A percentile compares a stretch with the other conserved stretches of the same genome.
Evolutionary conservation across 1,139 yeast genomes (phyloP).

Genomic region (Zygosaccharomyces sapae): DNA sequence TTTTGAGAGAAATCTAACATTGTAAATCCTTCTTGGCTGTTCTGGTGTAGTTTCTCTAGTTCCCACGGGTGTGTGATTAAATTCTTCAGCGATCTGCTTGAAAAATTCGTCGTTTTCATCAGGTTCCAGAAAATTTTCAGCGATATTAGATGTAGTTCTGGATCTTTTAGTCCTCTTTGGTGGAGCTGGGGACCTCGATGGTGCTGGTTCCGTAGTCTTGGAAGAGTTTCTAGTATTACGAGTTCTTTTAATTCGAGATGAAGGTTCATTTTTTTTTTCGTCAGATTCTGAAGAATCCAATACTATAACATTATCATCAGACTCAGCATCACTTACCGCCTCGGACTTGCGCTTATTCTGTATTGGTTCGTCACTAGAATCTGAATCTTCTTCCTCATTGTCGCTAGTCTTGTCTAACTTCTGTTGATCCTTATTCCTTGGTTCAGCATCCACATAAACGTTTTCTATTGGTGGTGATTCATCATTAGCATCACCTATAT

Average conservation of each 20-base stretch:
- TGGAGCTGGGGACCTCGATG: constrained; percentile 4
- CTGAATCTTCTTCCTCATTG: not conserved
- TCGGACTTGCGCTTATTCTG: not conserved
- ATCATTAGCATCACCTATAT: constrained; percentile 10
- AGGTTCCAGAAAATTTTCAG: constrained; percentile 10
- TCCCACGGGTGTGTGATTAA: constrained; percentile 10
- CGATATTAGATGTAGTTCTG: constrained; percentile 4
- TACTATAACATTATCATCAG: constrained; percentile 1
- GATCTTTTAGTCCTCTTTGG: constrained; percentile 7
- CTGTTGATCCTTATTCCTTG: not conserved
- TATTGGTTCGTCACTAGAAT: not conserved
- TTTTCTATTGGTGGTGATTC: constrained; percentile 7
- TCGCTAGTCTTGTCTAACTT: not conserved
- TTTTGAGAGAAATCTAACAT: constrained; percentile 28
- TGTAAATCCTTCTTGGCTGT: constrained; percentile 23
- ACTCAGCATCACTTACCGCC: not conserved
- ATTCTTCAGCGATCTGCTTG: constrained; percentile 28
- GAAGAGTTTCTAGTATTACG: constrained; percentile 1
- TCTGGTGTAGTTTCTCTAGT: constrained; percentile 10
- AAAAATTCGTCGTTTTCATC: constrained; percentile 35
- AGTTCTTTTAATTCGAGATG: not conserved
- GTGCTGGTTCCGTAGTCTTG: not conserved
- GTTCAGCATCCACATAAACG: constrained; percentile 12
- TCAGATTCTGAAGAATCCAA: not conserved
- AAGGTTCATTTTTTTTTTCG: not conserved